These are phyloP conservation scores for Ampelomyces quisqualis DNA, from an alignment of 2,329 filamentous ascomycete genomes.

Conservation along the genomic window DNA sequence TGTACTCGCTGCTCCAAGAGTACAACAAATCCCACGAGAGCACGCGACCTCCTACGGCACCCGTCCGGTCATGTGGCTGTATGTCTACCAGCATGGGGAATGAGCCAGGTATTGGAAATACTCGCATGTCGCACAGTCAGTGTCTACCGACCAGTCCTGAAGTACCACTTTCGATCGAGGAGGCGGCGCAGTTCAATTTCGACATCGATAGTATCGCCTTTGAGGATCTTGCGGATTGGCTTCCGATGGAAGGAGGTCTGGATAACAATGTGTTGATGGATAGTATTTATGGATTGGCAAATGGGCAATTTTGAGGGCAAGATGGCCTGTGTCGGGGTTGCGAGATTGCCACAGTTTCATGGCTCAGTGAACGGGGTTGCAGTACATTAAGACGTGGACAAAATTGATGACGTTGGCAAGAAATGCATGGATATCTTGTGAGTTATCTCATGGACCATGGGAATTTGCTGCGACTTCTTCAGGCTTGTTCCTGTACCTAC, in stretches of 20 bases:
- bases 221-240: constrained; percentile 27
- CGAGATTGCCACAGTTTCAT: too few species aligned
- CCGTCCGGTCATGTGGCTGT: constrained; percentile 2
- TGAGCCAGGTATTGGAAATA: constrained; percentile 6
- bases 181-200: constrained; percentile 18
- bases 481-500: too few species aligned
- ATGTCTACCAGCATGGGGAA: constrained; percentile 14
- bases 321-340: too few species aligned
- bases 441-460: too few species aligned
- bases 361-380: too few species aligned
- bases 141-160: constrained; percentile 5
- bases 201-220: constrained; percentile 31
- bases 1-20: constrained; percentile 40
- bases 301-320: background rate
- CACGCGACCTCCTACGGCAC: constrained; percentile 5
- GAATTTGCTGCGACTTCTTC: too few species aligned
- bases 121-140: background rate
- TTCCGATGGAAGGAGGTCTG: constrained; percentile 25
- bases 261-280: constrained; percentile 30
- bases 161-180: constrained; percentile 12
- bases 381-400: too few species aligned
- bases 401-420: background rate
- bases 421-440: too few species aligned
- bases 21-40: constrained; percentile 24
- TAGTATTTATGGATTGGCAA: constrained; percentile 5